phyloP scores from a whole-genome alignment of 306 rosid genomes.

The Citrullus mucosospermus region DNA sequence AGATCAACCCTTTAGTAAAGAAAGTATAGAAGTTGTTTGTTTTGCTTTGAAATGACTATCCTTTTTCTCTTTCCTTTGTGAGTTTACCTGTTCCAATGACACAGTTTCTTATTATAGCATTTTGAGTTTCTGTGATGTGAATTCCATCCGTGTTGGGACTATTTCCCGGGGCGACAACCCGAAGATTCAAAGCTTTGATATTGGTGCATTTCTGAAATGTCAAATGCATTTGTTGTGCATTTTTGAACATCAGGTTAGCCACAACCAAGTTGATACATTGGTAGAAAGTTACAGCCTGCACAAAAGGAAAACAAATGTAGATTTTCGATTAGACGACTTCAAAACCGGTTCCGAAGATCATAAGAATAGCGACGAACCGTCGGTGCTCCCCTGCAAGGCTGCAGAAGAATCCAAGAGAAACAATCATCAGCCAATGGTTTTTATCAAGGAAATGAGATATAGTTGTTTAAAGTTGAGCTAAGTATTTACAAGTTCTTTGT shows the following conservation, averaged over 20 bases:
- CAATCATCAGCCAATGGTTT: background rate
- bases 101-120: slow-evolving; percentile 30
- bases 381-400: slow-evolving; percentile 71
- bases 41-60: too few species aligned
- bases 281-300: slow-evolving; percentile 58
- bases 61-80: background rate
- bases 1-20: background rate
- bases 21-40: background rate
- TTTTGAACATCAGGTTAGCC: slow-evolving; percentile 19
- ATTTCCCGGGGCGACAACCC: slow-evolving; percentile 41
- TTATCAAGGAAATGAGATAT: background rate
- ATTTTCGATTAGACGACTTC: background rate
- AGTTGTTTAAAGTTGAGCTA: background rate
- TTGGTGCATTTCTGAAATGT: slow-evolving; percentile 31
- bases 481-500: slow-evolving; percentile 39
- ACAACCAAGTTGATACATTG: slow-evolving; percentile 41
- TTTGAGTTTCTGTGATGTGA: slow-evolving; percentile 44
- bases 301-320: background rate
- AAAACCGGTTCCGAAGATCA: background rate
- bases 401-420: slow-evolving; percentile 13
- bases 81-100: slow-evolving; percentile 49
- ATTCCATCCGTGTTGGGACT: slow-evolving; percentile 96
- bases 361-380: slow-evolving; percentile 36
- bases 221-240: slow-evolving; percentile 76
- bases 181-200: slow-evolving; percentile 32